Evolutionary conservation across 2,329 filamentous ascomycete species (phyloP).

Genomic region (Ophiostoma sp.): DNA sequence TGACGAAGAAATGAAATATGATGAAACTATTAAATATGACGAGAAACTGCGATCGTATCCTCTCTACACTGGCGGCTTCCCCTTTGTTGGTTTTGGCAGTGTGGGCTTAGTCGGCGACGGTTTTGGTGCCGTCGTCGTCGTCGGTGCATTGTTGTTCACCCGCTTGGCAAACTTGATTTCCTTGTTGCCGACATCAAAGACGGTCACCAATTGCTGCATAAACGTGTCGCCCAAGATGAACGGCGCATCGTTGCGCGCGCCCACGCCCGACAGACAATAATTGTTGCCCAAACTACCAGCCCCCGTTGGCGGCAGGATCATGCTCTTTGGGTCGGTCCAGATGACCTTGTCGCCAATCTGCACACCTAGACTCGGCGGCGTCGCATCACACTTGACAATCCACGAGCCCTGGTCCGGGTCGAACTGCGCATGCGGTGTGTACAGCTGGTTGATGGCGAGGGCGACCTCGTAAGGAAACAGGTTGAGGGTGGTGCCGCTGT

Average conservation of each 20-base stretch:
- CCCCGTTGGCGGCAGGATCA: constrained; percentile 37
- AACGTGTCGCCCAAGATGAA: constrained; percentile 34
- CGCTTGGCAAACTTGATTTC: constrained; percentile 36
- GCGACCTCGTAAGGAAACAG: constrained; percentile 37
- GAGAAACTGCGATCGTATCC: no score
- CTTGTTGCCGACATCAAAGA: constrained; percentile 38
- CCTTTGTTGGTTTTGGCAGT: not conserved
- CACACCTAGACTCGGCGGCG: constrained; percentile 35
- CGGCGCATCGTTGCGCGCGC: constrained; percentile 23
- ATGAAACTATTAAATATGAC: not conserved
- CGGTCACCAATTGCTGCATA: constrained; percentile 32
- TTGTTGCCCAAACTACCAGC: constrained; percentile 28
- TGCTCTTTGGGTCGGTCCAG: constrained; percentile 37
- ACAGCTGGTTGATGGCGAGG: constrained; percentile 36
- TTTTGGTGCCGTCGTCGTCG: not conserved
- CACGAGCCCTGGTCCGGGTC: constrained; percentile 31
- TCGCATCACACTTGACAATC: constrained; percentile 36
- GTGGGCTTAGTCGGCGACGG: not conserved
- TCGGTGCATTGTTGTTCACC: not conserved
- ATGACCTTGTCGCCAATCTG: constrained; percentile 36
- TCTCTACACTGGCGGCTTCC: not conserved
- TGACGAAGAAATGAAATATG: not conserved
- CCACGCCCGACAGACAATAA: constrained; percentile 35
- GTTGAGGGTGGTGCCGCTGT: constrained; percentile 39
- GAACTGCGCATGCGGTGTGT: constrained; percentile 32